These are phyloP conservation scores for Erysiphe neolycopersici DNA, from an alignment of 2,329 filamentous ascomycete genomes.

Conservation along the genomic window DNA sequence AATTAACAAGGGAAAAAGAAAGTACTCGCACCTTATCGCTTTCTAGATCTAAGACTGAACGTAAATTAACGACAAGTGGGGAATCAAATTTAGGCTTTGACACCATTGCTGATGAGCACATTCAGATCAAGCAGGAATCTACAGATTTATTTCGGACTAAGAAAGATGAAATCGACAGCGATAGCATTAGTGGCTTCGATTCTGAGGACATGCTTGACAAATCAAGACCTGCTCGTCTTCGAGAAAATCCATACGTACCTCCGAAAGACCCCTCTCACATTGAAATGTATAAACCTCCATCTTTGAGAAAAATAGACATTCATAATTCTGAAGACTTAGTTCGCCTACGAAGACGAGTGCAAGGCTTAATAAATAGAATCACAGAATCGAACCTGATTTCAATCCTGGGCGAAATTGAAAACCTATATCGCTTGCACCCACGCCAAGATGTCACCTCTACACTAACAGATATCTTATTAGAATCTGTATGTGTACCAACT, in stretches of 20 bases:
- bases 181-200: slow-evolving; percentile 15
- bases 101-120: slow-evolving; percentile 9
- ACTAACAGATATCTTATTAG: slow-evolving; percentile 50
- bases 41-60: too few species aligned
- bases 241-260: slow-evolving; percentile 76
- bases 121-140: slow-evolving; percentile 6
- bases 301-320: slow-evolving; percentile 35
- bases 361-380: slow-evolving; percentile 75
- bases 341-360: slow-evolving; percentile 51
- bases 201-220: slow-evolving; percentile 16
- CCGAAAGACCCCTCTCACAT: slow-evolving; percentile 26
- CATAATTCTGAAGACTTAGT: slow-evolving; percentile 39
- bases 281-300: slow-evolving; percentile 77
- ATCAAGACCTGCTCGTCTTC: slow-evolving; percentile 13
- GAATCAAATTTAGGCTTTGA: slow-evolving; percentile 12
- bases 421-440: slow-evolving; percentile 57
- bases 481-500: slow-evolving; percentile 55
- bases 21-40: not conserved
- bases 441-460: slow-evolving; percentile 71
- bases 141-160: slow-evolving; percentile 12
- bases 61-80: not conserved
- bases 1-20: not conserved
- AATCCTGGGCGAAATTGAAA: slow-evolving; percentile 59
- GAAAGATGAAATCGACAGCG: slow-evolving; percentile 15
- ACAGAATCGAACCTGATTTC: slow-evolving; percentile 75